phyloP scores from a whole-genome alignment of 2,329 filamentous ascomycete species.

The Trichoderma sp. region DNA sequence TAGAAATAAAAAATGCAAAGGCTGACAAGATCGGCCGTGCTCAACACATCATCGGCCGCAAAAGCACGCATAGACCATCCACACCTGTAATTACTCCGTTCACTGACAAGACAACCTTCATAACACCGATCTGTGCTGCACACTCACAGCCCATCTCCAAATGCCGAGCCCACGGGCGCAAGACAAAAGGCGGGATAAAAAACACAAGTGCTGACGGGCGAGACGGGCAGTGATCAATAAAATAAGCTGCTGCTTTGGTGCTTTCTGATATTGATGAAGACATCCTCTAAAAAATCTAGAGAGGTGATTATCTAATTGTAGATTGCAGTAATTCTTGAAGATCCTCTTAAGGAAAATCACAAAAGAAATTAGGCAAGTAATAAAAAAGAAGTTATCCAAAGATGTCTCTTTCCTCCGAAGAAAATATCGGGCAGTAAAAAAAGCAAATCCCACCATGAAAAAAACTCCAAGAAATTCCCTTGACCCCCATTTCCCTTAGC shows the following conservation, averaged over 20 bases:
- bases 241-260: not conserved
- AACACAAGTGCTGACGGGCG: not conserved
- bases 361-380: not conserved
- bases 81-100: not conserved
- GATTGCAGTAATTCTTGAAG: not conserved
- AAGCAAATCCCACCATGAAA: not conserved
- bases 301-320: not conserved
- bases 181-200: not conserved
- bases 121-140: not conserved
- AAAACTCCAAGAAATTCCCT: slow-evolving; percentile 15
- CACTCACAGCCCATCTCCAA: not conserved
- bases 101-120: too few species aligned
- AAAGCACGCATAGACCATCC: too few species aligned
- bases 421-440: not conserved
- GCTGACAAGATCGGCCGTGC: not conserved
- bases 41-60: too few species aligned
- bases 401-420: not conserved
- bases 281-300: not conserved
- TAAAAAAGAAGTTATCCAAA: not conserved
- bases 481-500: not conserved
- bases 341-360: not conserved
- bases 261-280: not conserved
- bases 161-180: not conserved
- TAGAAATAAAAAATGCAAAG: not conserved
- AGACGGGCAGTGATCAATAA: not conserved